Conservation (phyloP, 805 yeast genomes). For the Saturnispora zaruensis region DNA sequence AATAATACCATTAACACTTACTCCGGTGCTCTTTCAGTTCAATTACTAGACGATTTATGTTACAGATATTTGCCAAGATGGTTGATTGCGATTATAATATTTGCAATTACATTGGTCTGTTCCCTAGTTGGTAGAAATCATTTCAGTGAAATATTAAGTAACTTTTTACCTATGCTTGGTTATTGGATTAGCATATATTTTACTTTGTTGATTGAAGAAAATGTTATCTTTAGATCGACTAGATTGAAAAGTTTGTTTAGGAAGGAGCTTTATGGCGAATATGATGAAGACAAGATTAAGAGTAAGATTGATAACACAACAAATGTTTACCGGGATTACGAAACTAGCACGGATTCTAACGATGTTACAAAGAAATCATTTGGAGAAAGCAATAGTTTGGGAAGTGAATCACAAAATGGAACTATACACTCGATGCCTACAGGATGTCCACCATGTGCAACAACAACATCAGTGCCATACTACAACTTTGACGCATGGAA, state of each 20-base stretch:
- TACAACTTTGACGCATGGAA: constrained; percentile 77
- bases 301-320: background rate
- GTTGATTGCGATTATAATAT: constrained; percentile 58
- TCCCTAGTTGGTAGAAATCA: constrained; percentile 70
- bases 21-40: constrained; percentile 74
- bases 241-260: constrained; percentile 32
- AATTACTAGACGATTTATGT: constrained; percentile 42
- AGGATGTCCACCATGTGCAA: constrained; percentile 14
- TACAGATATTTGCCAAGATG: constrained; percentile 68
- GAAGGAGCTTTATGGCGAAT: constrained; percentile 30
- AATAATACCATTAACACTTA: constrained; percentile 77
- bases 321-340: background rate
- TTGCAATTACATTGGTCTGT: constrained; percentile 56
- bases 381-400: background rate
- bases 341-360: background rate
- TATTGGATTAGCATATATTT: constrained; percentile 84
- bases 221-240: constrained; percentile 55
- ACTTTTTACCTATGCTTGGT: constrained; percentile 85
- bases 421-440: background rate
- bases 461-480: constrained; percentile 26
- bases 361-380: background rate
- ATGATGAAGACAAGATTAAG: background rate
- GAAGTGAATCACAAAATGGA: background rate
- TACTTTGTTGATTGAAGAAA: constrained; percentile 63
- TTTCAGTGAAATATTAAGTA: constrained; percentile 64